Evolutionary conservation across 2,329 filamentous ascomycete species (phyloP), one percentile per base, ranked within the genome.

Genomic region (Didymella pinodella): DNA sequence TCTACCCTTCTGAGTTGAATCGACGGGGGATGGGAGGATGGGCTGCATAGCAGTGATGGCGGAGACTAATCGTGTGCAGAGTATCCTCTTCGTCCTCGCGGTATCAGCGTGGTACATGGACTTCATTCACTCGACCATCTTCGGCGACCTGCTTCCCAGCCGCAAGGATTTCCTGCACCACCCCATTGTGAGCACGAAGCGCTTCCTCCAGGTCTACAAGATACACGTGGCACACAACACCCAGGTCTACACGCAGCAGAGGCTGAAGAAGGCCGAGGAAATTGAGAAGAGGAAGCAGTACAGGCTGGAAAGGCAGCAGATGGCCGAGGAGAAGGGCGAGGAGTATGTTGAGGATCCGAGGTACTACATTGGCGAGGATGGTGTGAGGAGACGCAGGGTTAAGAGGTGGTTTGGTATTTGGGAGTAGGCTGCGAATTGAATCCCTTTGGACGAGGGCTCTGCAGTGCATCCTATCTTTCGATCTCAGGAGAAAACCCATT

Each of bases 371-470:
- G 74, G 70, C 0, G 73, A 75, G 63, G 71, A 76, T 64, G 80
- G 80, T 20, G 75, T 77, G 16, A 77, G 76, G 63, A 80, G 79
- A 73, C 86, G 81, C 78, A 82, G 83, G 57, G 80, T 87, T 56
- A 93, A 93, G 85, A 93, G 91, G 82, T 93, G 90, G 86, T 81
- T 95, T 69, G 92, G 92, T 14, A 89, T 96, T 71, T 96, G 92
- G 84, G 73, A 77, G 69, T 76, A 73, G 38, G 38, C 8, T 43
- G 29, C 32, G 31, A 47, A 29, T 26, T 7, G 20, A n/a, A 10
- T 10, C 10, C 3, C 10, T 4, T 29, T 25, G 50, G 29, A 4
- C 26, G 6, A 44, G 26, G 34, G n/a, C 10, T 26, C 10, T 28
- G 31, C 5, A 25, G n/a, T 14, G 41, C 18, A 20, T 18, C 14